Percentiles rank a stretch among this genome's conserved stretches.
Evolutionary conservation across 106 monocot genomes (phyloP).

Genomic region (Phalaenopsis equestris): DNA sequence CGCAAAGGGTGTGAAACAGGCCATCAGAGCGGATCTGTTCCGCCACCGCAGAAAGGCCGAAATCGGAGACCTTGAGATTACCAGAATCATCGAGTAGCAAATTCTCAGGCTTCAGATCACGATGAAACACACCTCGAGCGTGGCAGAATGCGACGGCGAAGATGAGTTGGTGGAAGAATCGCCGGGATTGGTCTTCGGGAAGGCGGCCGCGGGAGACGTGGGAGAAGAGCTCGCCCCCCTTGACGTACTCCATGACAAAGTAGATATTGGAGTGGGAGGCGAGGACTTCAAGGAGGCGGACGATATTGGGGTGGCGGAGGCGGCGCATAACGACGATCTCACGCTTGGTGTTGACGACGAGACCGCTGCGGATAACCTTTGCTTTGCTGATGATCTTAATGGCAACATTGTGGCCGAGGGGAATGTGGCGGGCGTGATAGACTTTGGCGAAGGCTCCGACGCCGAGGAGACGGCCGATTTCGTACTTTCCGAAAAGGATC

Average conservation of each 20-base stretch:
- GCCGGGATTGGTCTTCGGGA: slow-evolving; percentile 29
- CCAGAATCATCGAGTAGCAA: slow-evolving; percentile 26
- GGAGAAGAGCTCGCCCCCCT: slow-evolving; percentile 39
- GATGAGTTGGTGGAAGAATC: slow-evolving; percentile 32
- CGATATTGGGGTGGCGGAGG: slow-evolving; percentile 33
- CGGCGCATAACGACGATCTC: slow-evolving; percentile 30
- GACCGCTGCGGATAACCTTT: slow-evolving; percentile 10
- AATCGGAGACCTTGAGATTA: slow-evolving; percentile 30
- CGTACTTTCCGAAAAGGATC: slow-evolving; percentile 53
- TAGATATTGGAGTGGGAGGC: slow-evolving; percentile 33
- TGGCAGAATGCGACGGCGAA: slow-evolving; percentile 45
- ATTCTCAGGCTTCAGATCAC: slow-evolving; percentile 38
- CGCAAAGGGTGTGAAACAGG: slow-evolving; percentile 30
- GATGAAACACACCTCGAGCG: slow-evolving; percentile 43
- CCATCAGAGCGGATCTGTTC: slow-evolving; percentile 16
- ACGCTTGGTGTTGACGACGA: slow-evolving; percentile 18
- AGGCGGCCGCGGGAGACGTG: slow-evolving; percentile 21
- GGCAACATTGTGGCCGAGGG: slow-evolving; percentile 30
- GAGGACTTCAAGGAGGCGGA: slow-evolving; percentile 35
- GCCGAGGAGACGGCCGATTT: slow-evolving; percentile 55
- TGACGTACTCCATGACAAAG: slow-evolving; percentile 35
- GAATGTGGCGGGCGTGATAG: slow-evolving; percentile 47
- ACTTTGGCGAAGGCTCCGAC: slow-evolving; percentile 76
- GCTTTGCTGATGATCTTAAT: slow-evolving; percentile 34
- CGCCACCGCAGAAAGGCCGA: slow-evolving; percentile 21